Conservation (phyloP, 2,329 filamentous ascomycete genomes). For the Fusarium napiforme region DNA sequence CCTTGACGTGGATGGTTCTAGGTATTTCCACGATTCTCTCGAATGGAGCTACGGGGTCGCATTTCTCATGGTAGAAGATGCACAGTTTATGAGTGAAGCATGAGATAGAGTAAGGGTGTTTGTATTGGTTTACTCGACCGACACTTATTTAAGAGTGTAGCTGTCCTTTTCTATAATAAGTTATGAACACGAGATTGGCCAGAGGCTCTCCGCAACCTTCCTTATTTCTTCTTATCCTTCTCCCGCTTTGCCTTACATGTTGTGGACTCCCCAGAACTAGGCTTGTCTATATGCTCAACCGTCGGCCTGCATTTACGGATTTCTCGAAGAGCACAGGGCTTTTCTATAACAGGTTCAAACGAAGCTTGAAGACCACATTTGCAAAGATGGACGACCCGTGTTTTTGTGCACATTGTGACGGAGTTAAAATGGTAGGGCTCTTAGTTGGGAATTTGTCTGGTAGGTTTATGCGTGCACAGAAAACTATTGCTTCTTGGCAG, state of each 20-base stretch:
- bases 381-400: neutral
- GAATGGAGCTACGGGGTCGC: fast-evolving
- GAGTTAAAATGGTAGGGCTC: fast-evolving
- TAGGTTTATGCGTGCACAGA: fast-evolving
- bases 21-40: fast-evolving
- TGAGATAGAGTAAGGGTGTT: fast-evolving
- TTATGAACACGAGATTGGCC: fast-evolving
- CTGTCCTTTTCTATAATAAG: fast-evolving
- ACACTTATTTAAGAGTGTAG: fast-evolving
- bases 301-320: fast-evolving
- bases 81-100: neutral
- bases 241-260: neutral
- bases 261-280: neutral
- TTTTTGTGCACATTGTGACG: neutral
- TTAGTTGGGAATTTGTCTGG: fast-evolving
- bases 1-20: fast-evolving
- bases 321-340: fast-evolving
- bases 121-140: neutral
- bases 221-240: neutral
- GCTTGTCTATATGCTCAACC: neutral
- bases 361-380: neutral
- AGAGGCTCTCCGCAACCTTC: fast-evolving
- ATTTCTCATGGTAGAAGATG: neutral
- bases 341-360: neutral
- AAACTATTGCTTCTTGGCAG: neutral